A percentile compares a stretch with the other conserved stretches of the same genome.
Conservation (phyloP, 1,284 basidiomycete genomes). For the Kwoniella shivajii region DNA sequence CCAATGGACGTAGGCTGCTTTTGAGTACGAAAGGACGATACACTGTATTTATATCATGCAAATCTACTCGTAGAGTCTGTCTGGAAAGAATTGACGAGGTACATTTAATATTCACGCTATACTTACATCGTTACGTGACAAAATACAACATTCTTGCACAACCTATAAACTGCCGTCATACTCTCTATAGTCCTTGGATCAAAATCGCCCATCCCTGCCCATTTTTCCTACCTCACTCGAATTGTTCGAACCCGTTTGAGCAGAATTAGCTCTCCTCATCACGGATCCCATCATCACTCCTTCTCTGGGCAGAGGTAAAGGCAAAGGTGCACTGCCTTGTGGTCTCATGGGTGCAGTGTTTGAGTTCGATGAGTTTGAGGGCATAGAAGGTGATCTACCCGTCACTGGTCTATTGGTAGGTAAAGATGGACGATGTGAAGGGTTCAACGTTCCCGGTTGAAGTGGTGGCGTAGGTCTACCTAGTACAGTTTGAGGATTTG, state of each 20-base stretch:
- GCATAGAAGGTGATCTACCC: slow-evolving; percentile 15
- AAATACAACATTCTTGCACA: too few relatives aligned
- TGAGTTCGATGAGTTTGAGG: not conserved
- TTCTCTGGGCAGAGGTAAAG: slow-evolving; percentile 10
- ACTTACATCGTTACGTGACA: too few relatives aligned
- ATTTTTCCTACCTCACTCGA: too few relatives aligned
- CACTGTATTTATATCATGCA: not conserved
- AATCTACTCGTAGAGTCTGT: too few relatives aligned
- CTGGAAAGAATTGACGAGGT: too few relatives aligned
- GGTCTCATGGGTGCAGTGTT: not conserved
- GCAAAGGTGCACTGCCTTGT: not conserved
- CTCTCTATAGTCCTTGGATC: too few relatives aligned
- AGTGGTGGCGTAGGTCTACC: slow-evolving; percentile 9
- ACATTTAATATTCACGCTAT: too few relatives aligned
- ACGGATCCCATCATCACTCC: slow-evolving; percentile 14
- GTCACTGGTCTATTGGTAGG: slow-evolving; percentile 5
- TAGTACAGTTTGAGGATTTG: slow-evolving; percentile 2
- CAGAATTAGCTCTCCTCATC: slow-evolving; percentile 19
- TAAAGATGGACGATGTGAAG: too few relatives aligned
- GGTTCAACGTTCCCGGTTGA: not conserved
- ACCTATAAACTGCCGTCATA: too few relatives aligned
- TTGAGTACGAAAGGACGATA: not conserved
- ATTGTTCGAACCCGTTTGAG: slow-evolving; percentile 11
- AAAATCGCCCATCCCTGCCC: too few relatives aligned
- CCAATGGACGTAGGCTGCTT: not conserved